Conservation (phyloP, 1,139 yeast genomes). For the Taiozyma sp. region DNA sequence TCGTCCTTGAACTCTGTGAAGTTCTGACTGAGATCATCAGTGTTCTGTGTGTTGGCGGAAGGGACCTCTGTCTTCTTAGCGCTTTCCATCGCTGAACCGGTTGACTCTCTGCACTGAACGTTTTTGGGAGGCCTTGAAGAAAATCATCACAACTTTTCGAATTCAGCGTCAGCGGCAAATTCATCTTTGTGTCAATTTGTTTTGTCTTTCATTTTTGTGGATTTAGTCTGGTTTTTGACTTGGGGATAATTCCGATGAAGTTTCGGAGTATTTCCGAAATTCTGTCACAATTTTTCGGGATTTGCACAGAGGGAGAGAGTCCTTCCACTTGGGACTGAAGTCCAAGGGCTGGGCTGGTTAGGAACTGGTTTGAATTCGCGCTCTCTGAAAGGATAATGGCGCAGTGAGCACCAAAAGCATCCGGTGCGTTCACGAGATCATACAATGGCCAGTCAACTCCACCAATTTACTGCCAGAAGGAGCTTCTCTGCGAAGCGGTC, state of each 20-base stretch:
- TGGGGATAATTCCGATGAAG: background rate
- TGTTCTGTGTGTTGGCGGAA: background rate
- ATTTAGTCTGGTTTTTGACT: background rate
- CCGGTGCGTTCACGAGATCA: too few species aligned
- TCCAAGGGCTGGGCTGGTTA: background rate
- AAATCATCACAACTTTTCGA: background rate
- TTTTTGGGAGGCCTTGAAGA: background rate
- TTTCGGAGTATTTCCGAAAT: background rate
- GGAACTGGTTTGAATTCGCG: background rate
- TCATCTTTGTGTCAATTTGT: background rate
- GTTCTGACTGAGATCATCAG: background rate
- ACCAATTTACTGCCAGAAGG: too few species aligned
- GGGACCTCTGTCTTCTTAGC: background rate
- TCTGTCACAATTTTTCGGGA: background rate
- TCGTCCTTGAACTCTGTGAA: conserved; percentile 5
- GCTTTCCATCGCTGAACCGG: background rate
- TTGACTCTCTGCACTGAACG: background rate
- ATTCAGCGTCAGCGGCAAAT: background rate
- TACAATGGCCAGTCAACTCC: too few species aligned
- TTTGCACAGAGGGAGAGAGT: background rate
- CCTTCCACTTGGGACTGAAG: background rate
- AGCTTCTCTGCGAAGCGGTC: too few species aligned
- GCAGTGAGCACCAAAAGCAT: too few species aligned
- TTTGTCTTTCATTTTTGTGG: background rate
- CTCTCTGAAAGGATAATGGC: background rate